Conservation (phyloP, 371 early-diverging fungal species). For the Rhizopus arrhizus region DNA sequence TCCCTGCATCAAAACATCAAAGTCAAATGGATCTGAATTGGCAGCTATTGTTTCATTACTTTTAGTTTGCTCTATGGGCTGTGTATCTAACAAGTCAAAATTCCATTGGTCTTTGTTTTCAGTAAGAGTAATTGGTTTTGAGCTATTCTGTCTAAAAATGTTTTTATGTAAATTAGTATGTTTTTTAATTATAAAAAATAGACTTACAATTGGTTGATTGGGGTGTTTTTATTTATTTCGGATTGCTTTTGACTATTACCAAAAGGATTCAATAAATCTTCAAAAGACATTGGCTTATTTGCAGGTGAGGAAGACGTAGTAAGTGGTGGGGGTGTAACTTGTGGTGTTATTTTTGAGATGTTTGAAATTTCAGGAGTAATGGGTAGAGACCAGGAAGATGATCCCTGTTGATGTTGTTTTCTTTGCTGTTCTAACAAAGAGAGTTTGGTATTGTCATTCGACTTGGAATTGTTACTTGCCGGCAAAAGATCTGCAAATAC, state of each 20-base stretch:
- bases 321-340: slow-evolving; percentile 1
- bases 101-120: slow-evolving; percentile 50
- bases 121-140: slow-evolving; percentile 23
- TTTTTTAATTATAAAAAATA: neutral
- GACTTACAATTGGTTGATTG: slow-evolving; percentile 56
- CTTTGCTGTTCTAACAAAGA: slow-evolving; percentile 31
- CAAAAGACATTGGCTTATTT: slow-evolving; percentile 26
- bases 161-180: neutral
- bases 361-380: slow-evolving; percentile 1
- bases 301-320: slow-evolving; percentile 7
- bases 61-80: neutral
- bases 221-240: slow-evolving; percentile 22
- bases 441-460: slow-evolving; percentile 17
- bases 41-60: neutral
- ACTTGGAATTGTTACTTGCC: slow-evolving; percentile 18
- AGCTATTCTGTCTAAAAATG: slow-evolving; percentile 24
- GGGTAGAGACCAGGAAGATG: slow-evolving; percentile 6
- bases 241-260: slow-evolving; percentile 18
- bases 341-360: no score
- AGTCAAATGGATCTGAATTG: slow-evolving; percentile 45
- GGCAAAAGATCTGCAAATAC: slow-evolving; percentile 42
- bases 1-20: slow-evolving; percentile 25
- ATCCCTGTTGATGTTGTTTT: slow-evolving; percentile 16
- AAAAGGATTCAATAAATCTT: slow-evolving; percentile 41
- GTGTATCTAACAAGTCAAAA: slow-evolving; percentile 53